Base-by-base conservation (phyloP, 202 grass and related monocot genomes). In the Zoysia matrella region DNA sequence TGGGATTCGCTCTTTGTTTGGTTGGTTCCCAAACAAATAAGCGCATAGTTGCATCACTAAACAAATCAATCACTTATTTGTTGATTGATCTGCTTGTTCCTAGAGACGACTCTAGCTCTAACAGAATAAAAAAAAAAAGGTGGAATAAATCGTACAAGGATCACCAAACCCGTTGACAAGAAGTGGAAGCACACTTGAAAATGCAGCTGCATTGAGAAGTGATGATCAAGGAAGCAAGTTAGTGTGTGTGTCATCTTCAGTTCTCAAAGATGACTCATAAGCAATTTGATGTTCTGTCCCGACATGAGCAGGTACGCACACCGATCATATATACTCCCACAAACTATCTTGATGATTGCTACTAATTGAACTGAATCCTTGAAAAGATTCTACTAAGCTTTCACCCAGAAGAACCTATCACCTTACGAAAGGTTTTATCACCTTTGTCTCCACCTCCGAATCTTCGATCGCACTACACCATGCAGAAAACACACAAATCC, bases 101-200 rank as follows among this genome's bases (percentile, higher is more conserved):
- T 2, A 2, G 53, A 11, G 11, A n/a, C 6, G 6, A 39, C 9
- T 18, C 60, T 22, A 61, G 60, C 60, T 30, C 52, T 68, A 42
- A 52, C 57, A 13, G 67, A 67, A 65, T 63, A 60, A 22, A 22
- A 64, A 42, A 62, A 60, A 58, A 65, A 41, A 58, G 57, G 12
- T 67, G 81, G 47, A 73, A 65, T 54, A 80, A 65, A 46, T 15
- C 40, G 40, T 53, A 63, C 47, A 53, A 0, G 14, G 15, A 45
- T 62, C 51, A 63, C 60, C 8, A 64, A 53, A 82, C 52, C 46
- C 54, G 16, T 11, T 55, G 15, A 3, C 36, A 52, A 9, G 15
- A 52, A 52, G 12, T 5, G 54, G 9, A 10, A 9, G 43, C 58
- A 58, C 55, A 58, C 73, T 18, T 39, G 2, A 1, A 71, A 60